These are phyloP conservation scores for Tulasnella sp. DNA, from an alignment of 768 basidiomycete species.

Conservation along the genomic window DNA sequence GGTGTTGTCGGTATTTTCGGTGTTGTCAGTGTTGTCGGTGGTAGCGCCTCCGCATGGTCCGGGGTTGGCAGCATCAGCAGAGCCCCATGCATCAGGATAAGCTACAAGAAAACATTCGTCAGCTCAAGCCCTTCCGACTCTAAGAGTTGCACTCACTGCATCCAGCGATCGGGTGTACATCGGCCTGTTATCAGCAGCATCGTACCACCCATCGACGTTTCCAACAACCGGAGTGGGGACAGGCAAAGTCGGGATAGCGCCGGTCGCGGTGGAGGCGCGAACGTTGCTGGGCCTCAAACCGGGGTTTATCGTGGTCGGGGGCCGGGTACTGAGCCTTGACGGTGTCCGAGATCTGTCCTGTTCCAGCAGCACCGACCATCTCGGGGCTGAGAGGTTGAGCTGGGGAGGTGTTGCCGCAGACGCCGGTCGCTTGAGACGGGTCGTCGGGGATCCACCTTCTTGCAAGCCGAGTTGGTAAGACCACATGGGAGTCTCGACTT, in stretches of 20 bases:
- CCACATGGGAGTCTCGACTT: constrained; percentile 79
- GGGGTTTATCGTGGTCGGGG: constrained; percentile 34
- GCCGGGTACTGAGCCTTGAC: constrained; percentile 46
- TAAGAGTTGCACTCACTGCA: constrained; percentile 33
- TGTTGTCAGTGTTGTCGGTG: neutral
- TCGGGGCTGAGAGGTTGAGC: constrained; percentile 28
- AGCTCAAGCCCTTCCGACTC: neutral
- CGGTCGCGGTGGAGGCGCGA: constrained; percentile 51
- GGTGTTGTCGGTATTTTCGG: neutral
- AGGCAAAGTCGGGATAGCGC: constrained; percentile 53
- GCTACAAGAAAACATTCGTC: constrained; percentile 12
- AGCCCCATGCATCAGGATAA: constrained; percentile 77
- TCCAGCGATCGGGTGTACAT: constrained; percentile 51
- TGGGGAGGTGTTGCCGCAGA: constrained; percentile 34
- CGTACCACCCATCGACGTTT: constrained; percentile 55
- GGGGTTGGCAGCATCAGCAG: constrained; percentile 43
- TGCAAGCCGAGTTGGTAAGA: constrained; percentile 85
- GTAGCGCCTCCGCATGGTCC: constrained; percentile 27
- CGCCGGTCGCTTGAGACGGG: constrained; percentile 64
- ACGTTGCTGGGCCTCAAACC: constrained; percentile 43
- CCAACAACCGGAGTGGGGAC: constrained; percentile 39
- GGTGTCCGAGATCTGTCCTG: constrained; percentile 47
- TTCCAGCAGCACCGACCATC: constrained; percentile 59
- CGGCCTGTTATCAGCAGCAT: constrained; percentile 48
- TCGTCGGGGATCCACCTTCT: constrained; percentile 91